phyloP scores from a whole-genome alignment of 164 flowering plant genomes.

The Sextonia rubra region DNA sequence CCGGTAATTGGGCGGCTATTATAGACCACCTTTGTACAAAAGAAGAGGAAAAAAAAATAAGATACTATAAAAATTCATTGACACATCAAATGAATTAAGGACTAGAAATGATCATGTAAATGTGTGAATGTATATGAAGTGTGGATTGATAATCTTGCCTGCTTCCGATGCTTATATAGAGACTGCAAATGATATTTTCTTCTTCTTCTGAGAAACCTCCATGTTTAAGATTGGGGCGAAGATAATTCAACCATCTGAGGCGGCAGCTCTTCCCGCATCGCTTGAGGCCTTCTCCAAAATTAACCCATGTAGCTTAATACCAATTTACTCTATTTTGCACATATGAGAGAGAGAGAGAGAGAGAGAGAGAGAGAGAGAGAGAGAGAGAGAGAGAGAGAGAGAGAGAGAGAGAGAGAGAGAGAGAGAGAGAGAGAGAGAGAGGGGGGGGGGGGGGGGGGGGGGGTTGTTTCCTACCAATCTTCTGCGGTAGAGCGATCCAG shows the following conservation, averaged over 20 bases:
- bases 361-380: conserved; percentile 3
- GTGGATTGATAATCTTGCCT: conserved; percentile 32
- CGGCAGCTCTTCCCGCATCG: conserved; percentile 93
- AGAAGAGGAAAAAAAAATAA: background rate
- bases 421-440: conserved; percentile 1
- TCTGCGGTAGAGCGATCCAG: conserved; percentile 88
- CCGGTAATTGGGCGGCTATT: conserved; percentile 80
- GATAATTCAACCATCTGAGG: conserved; percentile 82
- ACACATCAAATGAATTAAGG: background rate
- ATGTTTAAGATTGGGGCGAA: conserved; percentile 79
- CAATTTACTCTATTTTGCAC: background rate
- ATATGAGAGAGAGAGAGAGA: background rate
- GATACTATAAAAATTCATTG: background rate
- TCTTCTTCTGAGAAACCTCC: conserved; percentile 89
- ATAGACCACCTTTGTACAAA: conserved; percentile 65
- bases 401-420: conserved; percentile 3
- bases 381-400: background rate
- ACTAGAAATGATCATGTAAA: background rate
- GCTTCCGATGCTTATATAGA: conserved; percentile 82
- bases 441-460: background rate
- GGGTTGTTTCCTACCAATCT: conserved; percentile 43
- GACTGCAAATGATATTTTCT: conserved; percentile 79
- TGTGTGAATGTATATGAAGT: background rate
- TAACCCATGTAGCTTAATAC: too few species aligned
- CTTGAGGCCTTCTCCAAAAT: conserved; percentile 47